Evolutionary conservation across 139 green algal genomes (phyloP).

Genomic region (Closterium sp.): DNA sequence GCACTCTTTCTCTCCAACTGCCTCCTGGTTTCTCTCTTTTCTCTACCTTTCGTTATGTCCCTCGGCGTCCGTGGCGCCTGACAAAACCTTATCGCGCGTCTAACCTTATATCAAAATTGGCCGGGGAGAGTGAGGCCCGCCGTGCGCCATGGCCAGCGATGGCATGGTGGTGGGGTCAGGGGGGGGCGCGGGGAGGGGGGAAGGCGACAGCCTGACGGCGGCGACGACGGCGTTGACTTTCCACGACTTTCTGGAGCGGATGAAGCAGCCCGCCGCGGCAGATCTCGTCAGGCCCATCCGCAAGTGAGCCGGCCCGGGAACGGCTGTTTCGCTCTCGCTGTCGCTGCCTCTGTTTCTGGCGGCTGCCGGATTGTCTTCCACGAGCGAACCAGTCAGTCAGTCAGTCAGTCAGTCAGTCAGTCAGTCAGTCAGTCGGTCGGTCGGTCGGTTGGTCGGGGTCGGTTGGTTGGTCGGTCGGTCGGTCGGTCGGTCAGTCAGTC

Average conservation of each 20-base stretch:
- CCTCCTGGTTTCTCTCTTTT: too few relatives aligned
- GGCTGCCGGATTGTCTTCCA: not conserved
- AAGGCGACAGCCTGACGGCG: not conserved
- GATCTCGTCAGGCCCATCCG: slow-evolving; percentile 91
- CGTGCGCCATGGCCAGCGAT: not conserved
- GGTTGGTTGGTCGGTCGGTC: not conserved
- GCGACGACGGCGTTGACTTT: slow-evolving; percentile 66
- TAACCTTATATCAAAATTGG: too few relatives aligned
- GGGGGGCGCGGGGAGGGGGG: not conserved
- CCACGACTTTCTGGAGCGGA: slow-evolving; percentile 76
- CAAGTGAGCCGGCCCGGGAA: slow-evolving; percentile 28
- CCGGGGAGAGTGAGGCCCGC: not conserved
- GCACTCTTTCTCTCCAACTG: too few relatives aligned
- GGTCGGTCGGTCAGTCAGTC: not conserved
- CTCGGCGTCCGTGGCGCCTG: too few relatives aligned
- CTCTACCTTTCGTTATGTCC: too few relatives aligned
- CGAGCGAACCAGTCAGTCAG: not conserved
- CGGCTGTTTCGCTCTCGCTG: not conserved
- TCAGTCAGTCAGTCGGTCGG: too few relatives aligned
- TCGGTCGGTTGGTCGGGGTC: not conserved
- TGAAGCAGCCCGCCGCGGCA: slow-evolving; percentile 70
- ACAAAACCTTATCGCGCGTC: too few relatives aligned
- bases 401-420: not conserved
- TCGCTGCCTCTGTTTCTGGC: not conserved
- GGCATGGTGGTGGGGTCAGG: not conserved